These are phyloP conservation scores for Pistacia atlantica DNA, from an alignment of 345 rosid species.

Conservation along the genomic window DNA sequence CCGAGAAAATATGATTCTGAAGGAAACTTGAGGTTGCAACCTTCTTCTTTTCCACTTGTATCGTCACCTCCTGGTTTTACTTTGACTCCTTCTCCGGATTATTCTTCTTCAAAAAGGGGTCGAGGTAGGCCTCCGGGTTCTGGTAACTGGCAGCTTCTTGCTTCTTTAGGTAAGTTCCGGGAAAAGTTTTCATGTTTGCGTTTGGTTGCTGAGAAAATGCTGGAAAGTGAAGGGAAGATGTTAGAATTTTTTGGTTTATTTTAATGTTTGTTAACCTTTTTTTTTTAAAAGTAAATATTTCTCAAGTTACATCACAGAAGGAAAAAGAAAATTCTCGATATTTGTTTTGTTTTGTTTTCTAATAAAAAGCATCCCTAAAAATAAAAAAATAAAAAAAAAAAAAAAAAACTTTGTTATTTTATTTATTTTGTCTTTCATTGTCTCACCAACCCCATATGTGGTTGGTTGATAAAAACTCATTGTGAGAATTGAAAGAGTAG, in stretches of 20 bases:
- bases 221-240: background rate
- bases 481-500: conserved; percentile 9
- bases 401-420: conserved; percentile 3
- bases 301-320: background rate
- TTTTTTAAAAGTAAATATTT: background rate
- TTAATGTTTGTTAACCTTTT: too few species aligned
- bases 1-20: conserved; percentile 49
- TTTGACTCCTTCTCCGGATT: conserved; percentile 36
- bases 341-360: too few species aligned
- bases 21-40: conserved; percentile 40
- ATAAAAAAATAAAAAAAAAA: conserved; percentile 7
- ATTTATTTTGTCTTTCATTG: conserved; percentile 6
- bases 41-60: conserved; percentile 5
- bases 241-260: too few species aligned
- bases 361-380: background rate
- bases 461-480: conserved; percentile 29
- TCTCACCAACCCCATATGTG: conserved; percentile 32
- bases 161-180: conserved; percentile 53
- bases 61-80: conserved; percentile 37
- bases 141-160: conserved; percentile 61
- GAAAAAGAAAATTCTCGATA: background rate
- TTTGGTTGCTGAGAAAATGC: conserved; percentile 35
- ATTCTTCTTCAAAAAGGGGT: conserved; percentile 40
- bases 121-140: conserved; percentile 61
- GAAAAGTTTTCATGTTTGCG: background rate